A percentile compares a stretch with the other conserved stretches of the same genome.
These are phyloP conservation scores for Globisporangium yorkense DNA, from an alignment of 352 stramenopile genomes.

Conservation along the genomic window DNA sequence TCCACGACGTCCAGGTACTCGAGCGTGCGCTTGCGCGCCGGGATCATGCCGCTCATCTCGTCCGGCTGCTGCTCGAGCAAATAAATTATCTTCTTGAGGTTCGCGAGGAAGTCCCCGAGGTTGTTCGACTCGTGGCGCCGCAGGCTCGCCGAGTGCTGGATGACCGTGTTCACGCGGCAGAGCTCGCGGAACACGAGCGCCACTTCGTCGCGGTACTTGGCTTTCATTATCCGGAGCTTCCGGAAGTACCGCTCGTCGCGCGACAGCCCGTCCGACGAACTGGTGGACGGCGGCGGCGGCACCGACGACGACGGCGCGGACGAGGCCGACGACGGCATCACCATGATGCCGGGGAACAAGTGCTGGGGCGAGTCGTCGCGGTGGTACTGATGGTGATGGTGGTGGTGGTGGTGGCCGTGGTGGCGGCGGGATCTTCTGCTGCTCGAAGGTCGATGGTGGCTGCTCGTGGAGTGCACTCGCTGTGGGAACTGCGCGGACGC, in stretches of 20 bases:
- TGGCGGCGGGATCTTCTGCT: conserved; percentile 6
- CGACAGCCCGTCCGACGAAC: background rate
- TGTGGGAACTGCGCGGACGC: background rate
- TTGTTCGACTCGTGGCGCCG: conserved; percentile 78
- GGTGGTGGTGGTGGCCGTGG: background rate
- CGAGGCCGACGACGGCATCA: background rate
- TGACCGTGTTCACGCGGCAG: conserved; percentile 75
- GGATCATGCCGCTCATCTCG: conserved; percentile 72
- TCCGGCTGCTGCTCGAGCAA: conserved; percentile 77
- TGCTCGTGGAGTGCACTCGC: conserved; percentile 2
- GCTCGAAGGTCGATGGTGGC: conserved; percentile 13
- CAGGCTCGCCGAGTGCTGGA: conserved; percentile 69
- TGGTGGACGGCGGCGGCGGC: background rate
- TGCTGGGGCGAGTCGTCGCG: background rate
- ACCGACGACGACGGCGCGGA: background rate
- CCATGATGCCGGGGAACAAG: background rate
- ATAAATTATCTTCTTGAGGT: conserved; percentile 89
- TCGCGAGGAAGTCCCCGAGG: conserved; percentile 71
- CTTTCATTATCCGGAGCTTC: conserved; percentile 64
- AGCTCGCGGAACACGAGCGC: conserved; percentile 76
- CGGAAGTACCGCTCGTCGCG: conserved; percentile 64
- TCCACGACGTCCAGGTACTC: conserved; percentile 80
- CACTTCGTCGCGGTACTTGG: conserved; percentile 72
- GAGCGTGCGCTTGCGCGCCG: conserved; percentile 58
- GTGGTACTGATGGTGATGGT: background rate